Conservation (phyloP, 1,284 basidiomycete genomes). For the Cryptococcus floricola region DNA sequence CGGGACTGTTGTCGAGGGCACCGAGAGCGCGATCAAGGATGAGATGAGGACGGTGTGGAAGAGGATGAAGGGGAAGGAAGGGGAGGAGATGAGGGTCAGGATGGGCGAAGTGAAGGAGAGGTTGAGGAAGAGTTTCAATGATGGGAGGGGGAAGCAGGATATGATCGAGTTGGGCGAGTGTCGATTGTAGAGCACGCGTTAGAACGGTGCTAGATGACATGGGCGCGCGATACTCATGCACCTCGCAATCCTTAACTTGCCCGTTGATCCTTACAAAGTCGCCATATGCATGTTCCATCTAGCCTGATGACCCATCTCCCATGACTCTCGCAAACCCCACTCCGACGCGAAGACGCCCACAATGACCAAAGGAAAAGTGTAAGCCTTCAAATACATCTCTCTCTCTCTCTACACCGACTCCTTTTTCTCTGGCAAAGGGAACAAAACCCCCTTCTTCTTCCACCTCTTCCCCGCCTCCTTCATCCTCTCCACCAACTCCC, state of each 20-base stretch:
- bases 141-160: conserved; percentile 13
- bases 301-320: too few species aligned
- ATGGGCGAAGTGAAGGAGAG: conserved; percentile 17
- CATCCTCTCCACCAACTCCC: conserved; percentile 13
- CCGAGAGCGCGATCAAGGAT: conserved; percentile 25
- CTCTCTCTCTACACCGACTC: too few species aligned
- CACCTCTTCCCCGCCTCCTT: conserved; percentile 11
- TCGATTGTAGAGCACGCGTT: conserved; percentile 4
- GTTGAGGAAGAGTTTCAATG: conserved; percentile 8
- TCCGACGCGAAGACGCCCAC: too few species aligned
- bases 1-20: conserved; percentile 22
- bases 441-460: conserved; percentile 24
- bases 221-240: too few species aligned
- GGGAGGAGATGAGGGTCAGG: conserved; percentile 14
- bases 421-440: conserved; percentile 19
- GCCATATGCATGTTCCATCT: too few species aligned
- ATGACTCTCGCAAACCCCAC: too few species aligned
- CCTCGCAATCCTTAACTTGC: too few species aligned
- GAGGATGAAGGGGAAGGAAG: conserved; percentile 12
- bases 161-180: conserved; percentile 15
- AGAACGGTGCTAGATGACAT: too few species aligned
- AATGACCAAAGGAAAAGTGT: too few species aligned
- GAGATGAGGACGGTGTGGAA: conserved; percentile 19
- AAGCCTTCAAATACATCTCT: too few species aligned
- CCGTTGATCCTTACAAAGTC: too few species aligned